Evolutionary conservation across 257 asterid species (phyloP).

Genomic region (Fraxinus americana): DNA sequence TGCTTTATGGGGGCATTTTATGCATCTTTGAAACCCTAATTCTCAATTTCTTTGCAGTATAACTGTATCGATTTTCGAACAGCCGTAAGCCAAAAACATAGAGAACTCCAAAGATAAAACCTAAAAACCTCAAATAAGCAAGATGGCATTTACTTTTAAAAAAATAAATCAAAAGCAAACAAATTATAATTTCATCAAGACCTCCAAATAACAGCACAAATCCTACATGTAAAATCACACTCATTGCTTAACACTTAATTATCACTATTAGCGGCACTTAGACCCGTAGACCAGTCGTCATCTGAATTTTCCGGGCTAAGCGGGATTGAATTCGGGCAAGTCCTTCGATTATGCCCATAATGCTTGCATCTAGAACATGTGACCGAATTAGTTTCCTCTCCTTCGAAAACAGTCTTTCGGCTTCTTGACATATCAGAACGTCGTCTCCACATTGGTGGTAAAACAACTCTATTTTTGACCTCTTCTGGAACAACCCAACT

Average conservation of each 20-base stretch:
- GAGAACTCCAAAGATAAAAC: background rate
- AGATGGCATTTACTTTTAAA: too few relatives aligned
- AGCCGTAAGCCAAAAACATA: background rate
- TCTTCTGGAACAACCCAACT: conserved; percentile 1
- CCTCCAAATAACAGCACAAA: background rate
- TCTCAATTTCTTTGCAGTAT: background rate
- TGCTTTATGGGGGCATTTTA: background rate
- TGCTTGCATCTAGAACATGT: conserved; percentile 7
- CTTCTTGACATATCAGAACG: background rate
- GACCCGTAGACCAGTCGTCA: background rate
- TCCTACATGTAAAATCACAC: background rate
- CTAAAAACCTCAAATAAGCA: too few relatives aligned
- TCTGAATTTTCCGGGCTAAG: conserved; percentile 2
- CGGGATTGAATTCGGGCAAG: conserved; percentile 4
- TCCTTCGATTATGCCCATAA: conserved; percentile 6
- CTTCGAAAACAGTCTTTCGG: background rate
- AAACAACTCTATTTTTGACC: background rate
- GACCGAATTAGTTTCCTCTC: conserved; percentile 6
- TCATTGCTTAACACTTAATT: background rate
- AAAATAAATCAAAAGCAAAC: background rate
- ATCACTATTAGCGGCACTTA: background rate
- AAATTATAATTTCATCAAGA: background rate
- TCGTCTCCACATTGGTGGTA: conserved; percentile 1
- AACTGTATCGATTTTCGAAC: background rate
- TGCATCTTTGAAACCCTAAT: background rate